A percentile compares a stretch with the other conserved stretches of the same genome.
These are phyloP conservation scores for Alternaria sp. DNA, from an alignment of 2,329 filamentous ascomycete species.

Conservation along the genomic window DNA sequence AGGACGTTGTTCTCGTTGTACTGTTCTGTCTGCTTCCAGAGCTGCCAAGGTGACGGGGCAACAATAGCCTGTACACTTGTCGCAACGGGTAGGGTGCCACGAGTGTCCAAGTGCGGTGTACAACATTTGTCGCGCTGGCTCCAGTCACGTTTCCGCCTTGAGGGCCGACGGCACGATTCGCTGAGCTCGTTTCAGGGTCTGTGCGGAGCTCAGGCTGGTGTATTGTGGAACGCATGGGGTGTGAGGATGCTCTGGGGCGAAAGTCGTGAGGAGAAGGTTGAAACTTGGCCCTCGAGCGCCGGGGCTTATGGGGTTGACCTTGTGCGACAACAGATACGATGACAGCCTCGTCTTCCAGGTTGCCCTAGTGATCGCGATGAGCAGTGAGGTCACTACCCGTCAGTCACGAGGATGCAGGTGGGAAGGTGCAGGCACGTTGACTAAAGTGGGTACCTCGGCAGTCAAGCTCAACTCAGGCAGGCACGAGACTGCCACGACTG, in stretches of 20 bases:
- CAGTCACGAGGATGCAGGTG: conserved; percentile 2
- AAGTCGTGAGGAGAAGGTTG: not conserved
- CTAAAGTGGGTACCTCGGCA: conserved; percentile 3
- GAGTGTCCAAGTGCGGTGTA: conserved; percentile 2
- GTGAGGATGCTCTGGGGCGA: conserved; percentile 19
- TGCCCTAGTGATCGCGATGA: conserved; percentile 1
- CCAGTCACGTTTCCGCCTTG: conserved; percentile 26
- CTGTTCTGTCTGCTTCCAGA: conserved; percentile 15
- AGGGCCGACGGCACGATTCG: conserved; percentile 27
- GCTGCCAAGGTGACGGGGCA: conserved; percentile 23
- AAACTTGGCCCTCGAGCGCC: conserved; percentile 3
- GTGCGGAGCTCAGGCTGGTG: conserved; percentile 16
- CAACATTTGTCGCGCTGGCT: conserved; percentile 16
- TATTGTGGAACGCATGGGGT: conserved; percentile 29
- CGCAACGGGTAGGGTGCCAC: conserved; percentile 14
- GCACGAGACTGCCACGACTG: not conserved
- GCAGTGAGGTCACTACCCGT: conserved; percentile 9
- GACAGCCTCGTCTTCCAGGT: conserved; percentile 2
- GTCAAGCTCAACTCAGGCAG: not conserved
- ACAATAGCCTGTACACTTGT: conserved; percentile 15
- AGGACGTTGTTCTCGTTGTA: not conserved
- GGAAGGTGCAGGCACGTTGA: not conserved
- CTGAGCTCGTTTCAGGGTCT: conserved; percentile 32
- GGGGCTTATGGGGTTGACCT: not conserved
- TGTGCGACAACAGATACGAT: not conserved